Evolutionary conservation across 371 early-diverging fungal genomes (phyloP).

Genomic region (Actinomortierella wolfii): DNA sequence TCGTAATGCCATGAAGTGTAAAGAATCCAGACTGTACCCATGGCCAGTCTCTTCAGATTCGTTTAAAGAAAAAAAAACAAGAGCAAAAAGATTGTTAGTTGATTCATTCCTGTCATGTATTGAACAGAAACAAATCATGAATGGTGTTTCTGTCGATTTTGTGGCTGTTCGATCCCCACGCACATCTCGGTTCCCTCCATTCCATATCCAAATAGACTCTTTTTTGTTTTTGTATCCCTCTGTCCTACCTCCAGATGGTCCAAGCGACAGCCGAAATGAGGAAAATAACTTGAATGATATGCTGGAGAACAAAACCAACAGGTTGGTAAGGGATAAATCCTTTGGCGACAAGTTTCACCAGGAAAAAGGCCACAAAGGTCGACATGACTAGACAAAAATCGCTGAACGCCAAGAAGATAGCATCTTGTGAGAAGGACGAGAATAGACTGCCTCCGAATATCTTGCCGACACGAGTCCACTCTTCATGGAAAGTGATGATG

Average conservation of each 20-base stretch:
- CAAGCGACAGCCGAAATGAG: slow-evolving; percentile 68
- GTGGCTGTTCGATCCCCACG: no score
- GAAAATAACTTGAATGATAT: slow-evolving; percentile 69
- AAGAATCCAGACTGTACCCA: slow-evolving; percentile 93
- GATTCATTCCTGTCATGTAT: no score
- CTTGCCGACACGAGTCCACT: slow-evolving; percentile 72
- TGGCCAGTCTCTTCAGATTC: slow-evolving; percentile 73
- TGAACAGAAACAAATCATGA: no score
- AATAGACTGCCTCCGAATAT: slow-evolving; percentile 64
- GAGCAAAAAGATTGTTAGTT: no score
- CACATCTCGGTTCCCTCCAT: no score
- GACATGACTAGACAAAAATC: slow-evolving; percentile 71
- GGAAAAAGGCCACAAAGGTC: slow-evolving; percentile 60
- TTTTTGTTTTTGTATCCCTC: not conserved
- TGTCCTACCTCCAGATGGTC: slow-evolving; percentile 68
- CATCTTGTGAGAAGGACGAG: slow-evolving; percentile 71
- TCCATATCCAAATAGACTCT: not conserved
- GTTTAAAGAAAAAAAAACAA: slow-evolving; percentile 2
- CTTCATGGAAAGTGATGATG: slow-evolving; percentile 68
- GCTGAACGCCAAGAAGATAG: slow-evolving; percentile 63
- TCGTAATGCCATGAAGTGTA: slow-evolving; percentile 85
- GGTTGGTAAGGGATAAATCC: slow-evolving; percentile 60
- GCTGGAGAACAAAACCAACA: slow-evolving; percentile 67
- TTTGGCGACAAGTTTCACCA: slow-evolving; percentile 62
- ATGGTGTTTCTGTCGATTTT: no score